A percentile compares a stretch with the other conserved stretches of the same genome.
Evolutionary conservation across 257 asterid species (phyloP).

Genomic region (Dorcoceras hygrometricum): DNA sequence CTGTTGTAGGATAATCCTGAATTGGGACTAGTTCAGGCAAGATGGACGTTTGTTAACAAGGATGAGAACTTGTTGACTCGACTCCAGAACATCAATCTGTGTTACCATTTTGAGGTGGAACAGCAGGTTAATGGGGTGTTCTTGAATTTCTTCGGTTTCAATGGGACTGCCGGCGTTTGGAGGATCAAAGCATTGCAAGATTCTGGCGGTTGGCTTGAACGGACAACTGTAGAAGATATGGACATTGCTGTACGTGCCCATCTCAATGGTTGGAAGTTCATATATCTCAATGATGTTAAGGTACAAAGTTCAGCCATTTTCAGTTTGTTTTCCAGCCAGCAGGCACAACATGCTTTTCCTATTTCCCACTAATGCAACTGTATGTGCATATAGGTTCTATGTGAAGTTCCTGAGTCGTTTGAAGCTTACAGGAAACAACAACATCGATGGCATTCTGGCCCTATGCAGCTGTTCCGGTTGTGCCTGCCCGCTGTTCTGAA

Average conservation of each 20-base stretch:
- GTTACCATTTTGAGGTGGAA: slow-evolving; percentile 76
- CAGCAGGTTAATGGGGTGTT: slow-evolving; percentile 75
- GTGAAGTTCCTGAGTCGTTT: slow-evolving; percentile 73
- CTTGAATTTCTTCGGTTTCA: slow-evolving; percentile 73
- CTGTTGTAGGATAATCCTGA: slow-evolving; percentile 56
- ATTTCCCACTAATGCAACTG: slow-evolving; percentile 1
- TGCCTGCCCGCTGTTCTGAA: slow-evolving; percentile 57
- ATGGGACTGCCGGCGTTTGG: slow-evolving; percentile 79
- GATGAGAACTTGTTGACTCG: slow-evolving; percentile 72
- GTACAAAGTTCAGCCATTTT: slow-evolving; percentile 27
- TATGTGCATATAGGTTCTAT: slow-evolving; percentile 40
- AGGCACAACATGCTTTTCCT: neutral
- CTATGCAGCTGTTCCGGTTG: slow-evolving; percentile 71
- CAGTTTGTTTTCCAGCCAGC: neutral
- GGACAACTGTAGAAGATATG: slow-evolving; percentile 73
- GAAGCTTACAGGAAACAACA: slow-evolving; percentile 77
- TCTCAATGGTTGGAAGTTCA: slow-evolving; percentile 71
- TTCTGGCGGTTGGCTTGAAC: slow-evolving; percentile 78
- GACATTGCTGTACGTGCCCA: slow-evolving; percentile 72
- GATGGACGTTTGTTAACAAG: slow-evolving; percentile 70
- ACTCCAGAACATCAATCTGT: slow-evolving; percentile 57
- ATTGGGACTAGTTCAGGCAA: slow-evolving; percentile 61
- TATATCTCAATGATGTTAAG: slow-evolving; percentile 62
- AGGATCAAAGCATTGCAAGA: slow-evolving; percentile 68
- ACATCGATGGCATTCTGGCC: slow-evolving; percentile 82